Percentiles rank a stretch among this genome's conserved stretches.
These are phyloP conservation scores for Silene noctiflora DNA, from an alignment of 179 eudicot genomes.

Conservation along the genomic window DNA sequence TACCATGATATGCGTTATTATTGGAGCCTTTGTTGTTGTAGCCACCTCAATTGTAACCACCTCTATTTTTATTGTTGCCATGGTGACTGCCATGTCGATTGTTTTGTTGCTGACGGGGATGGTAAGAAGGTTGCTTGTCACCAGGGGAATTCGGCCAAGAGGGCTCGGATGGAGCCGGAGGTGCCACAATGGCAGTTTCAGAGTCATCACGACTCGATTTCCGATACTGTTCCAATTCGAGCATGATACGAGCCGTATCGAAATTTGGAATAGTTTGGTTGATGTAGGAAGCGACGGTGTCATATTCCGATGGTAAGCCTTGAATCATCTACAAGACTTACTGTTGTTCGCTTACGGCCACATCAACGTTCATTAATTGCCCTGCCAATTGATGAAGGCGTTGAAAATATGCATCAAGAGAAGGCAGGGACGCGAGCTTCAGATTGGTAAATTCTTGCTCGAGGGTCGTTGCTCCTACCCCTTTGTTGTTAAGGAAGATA, in stretches of 20 bases:
- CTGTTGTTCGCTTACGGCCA: background rate
- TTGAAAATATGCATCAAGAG: background rate
- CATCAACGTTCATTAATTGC: background rate
- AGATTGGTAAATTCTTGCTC: too few species aligned
- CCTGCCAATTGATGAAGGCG: background rate
- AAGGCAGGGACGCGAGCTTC: background rate
- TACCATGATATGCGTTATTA: background rate
- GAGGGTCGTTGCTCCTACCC: too few species aligned
- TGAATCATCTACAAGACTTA: background rate
- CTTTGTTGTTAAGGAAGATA: too few species aligned
- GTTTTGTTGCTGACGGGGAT: background rate
- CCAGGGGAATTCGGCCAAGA: background rate
- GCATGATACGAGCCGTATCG: background rate
- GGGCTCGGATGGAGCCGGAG: background rate
- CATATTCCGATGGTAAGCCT: background rate
- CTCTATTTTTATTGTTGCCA: too few species aligned
- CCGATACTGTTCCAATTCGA: background rate
- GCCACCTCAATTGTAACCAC: too few species aligned
- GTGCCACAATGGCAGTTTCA: background rate
- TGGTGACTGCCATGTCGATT: background rate
- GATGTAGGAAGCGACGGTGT: background rate
- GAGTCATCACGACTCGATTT: background rate
- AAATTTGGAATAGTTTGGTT: background rate
- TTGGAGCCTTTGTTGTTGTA: background rate
- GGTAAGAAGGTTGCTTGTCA: background rate